Evolutionary conservation across 306 rosid species (phyloP).

Genomic region (Castanopsis chinensis): DNA sequence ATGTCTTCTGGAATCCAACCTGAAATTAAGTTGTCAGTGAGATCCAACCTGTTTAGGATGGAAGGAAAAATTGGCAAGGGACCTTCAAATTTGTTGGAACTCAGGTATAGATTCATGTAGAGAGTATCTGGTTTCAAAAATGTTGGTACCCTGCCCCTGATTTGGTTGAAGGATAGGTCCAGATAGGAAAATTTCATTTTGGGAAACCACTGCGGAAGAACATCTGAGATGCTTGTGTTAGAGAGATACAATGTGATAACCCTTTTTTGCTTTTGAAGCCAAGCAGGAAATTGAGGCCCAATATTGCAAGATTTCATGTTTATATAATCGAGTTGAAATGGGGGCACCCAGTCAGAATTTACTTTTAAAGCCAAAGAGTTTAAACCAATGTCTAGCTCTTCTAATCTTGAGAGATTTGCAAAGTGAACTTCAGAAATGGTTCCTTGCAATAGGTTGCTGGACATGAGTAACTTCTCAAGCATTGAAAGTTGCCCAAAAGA

Average conservation of each 20-base stretch:
- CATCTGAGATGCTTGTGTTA: slow-evolving; percentile 17
- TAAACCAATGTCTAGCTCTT: slow-evolving; percentile 9
- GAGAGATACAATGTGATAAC: slow-evolving; percentile 11
- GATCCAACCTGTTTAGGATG: slow-evolving; percentile 18
- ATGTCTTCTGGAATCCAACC: slow-evolving; percentile 21
- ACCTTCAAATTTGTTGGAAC: slow-evolving; percentile 18
- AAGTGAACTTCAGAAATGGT: slow-evolving; percentile 1
- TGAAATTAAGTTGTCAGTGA: slow-evolving; percentile 17
- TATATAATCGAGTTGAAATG: slow-evolving; percentile 15
- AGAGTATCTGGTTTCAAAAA: neutral
- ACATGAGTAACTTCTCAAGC: neutral
- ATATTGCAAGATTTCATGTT: slow-evolving; percentile 6
- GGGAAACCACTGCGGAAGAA: slow-evolving; percentile 15
- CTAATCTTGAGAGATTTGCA: slow-evolving; percentile 5
- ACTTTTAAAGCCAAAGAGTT: slow-evolving; percentile 11
- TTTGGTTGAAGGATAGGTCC: slow-evolving; percentile 7
- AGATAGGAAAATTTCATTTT: neutral
- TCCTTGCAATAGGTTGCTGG: slow-evolving; percentile 3
- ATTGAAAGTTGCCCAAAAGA: slow-evolving; percentile 11
- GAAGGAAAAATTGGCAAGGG: slow-evolving; percentile 18
- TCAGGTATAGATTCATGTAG: slow-evolving; percentile 22
- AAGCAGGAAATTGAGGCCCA: slow-evolving; percentile 11
- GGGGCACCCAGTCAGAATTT: slow-evolving; percentile 5
- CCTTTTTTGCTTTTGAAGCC: slow-evolving; percentile 6
- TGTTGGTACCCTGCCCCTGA: slow-evolving; percentile 7